Evolutionary conservation across 495 filamentous ascomycete species (phyloP).

Genomic region (Aspergillus olivimuriae): DNA sequence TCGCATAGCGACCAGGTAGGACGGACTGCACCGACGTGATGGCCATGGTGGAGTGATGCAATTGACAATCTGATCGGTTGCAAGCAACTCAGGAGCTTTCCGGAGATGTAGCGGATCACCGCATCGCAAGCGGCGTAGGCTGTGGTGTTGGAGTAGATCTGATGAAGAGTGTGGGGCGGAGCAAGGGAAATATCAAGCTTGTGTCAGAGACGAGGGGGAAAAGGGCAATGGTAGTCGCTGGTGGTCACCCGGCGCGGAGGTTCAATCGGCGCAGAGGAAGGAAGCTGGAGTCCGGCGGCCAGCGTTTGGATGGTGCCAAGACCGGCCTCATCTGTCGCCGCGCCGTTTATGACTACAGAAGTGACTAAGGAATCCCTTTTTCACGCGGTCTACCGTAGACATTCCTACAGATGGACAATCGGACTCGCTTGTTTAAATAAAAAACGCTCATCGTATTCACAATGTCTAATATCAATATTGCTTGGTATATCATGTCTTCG

Average conservation of each 20-base stretch:
- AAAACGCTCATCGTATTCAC: not conserved
- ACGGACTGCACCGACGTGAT: slow-evolving; percentile 42
- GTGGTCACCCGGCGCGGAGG: no score
- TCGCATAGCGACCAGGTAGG: slow-evolving; percentile 25
- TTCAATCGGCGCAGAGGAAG: slow-evolving; percentile 10
- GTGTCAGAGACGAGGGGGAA: no score
- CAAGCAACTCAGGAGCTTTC: slow-evolving; percentile 25
- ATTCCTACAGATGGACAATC: no score
- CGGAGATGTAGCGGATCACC: slow-evolving; percentile 16
- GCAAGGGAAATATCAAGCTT: not conserved
- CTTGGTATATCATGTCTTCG: slow-evolving; percentile 1
- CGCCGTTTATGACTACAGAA: no score
- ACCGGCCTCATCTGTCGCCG: slow-evolving; percentile 1
- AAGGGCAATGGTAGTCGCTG: no score
- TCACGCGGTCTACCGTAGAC: no score
- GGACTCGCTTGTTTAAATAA: no score
- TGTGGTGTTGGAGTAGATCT: not conserved
- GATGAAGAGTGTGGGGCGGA: not conserved
- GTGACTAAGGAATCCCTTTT: no score
- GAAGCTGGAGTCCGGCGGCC: slow-evolving; percentile 12
- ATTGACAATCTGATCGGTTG: slow-evolving; percentile 12
- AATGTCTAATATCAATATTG: not conserved
- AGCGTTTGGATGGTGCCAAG: slow-evolving; percentile 18
- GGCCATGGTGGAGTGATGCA: slow-evolving; percentile 37
- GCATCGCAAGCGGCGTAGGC: slow-evolving; percentile 25